Conservation (phyloP, 345 rosid genomes). For the Euphorbia peplus region DNA sequence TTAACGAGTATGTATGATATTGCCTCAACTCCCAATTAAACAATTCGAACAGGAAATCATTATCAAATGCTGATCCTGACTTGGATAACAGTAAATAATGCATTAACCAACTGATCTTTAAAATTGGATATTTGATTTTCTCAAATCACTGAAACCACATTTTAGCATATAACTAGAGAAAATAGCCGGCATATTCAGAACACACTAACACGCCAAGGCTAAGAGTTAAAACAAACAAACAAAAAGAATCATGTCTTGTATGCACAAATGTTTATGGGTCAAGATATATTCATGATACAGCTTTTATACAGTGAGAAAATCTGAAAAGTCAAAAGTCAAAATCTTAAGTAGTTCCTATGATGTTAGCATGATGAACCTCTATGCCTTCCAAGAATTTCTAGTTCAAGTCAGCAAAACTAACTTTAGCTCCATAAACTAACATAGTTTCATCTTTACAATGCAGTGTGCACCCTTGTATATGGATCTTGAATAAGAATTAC, state of each 20-base stretch:
- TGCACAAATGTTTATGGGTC: background rate
- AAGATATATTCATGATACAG: background rate
- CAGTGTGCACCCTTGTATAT: too few species aligned
- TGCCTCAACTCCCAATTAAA: background rate
- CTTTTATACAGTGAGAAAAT: background rate
- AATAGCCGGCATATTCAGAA: too few species aligned
- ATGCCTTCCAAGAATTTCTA: background rate
- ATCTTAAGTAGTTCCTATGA: background rate
- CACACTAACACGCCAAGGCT: background rate
- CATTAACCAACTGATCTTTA: background rate
- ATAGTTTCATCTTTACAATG: background rate
- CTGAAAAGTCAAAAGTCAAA: background rate
- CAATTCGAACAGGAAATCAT: background rate
- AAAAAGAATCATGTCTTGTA: background rate
- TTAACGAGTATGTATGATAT: background rate
- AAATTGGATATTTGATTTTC: too few species aligned
- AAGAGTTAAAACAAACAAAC: background rate
- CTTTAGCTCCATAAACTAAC: background rate
- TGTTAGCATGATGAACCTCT: background rate
- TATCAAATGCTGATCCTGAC: background rate
- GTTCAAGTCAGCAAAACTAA: background rate
- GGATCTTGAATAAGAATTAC: too few species aligned
- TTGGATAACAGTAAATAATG: background rate
- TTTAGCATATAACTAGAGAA: too few species aligned
- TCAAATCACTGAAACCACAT: too few species aligned